Evolutionary conservation across 495 filamentous ascomycete genomes (phyloP).

Genomic region (Penicillium simplicissimum): DNA sequence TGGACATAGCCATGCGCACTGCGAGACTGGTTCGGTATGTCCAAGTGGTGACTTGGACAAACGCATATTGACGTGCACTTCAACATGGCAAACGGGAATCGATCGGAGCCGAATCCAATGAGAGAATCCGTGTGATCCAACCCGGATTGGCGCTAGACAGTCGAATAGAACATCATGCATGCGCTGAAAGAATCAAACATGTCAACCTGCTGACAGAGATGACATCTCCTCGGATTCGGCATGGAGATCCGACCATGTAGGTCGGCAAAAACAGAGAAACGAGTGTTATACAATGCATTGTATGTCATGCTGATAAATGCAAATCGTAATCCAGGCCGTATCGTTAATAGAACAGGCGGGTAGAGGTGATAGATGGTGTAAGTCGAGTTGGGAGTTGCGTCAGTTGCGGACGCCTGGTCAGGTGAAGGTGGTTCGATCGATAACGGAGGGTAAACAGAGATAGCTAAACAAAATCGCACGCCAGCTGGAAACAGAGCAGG

Average conservation of each 20-base stretch:
- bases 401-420: neutral
- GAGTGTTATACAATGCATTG: constrained; percentile 27
- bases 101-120: constrained; percentile 1
- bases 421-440: neutral
- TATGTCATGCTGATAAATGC: constrained; percentile 29
- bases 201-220: too few species aligned
- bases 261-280: constrained; percentile 16
- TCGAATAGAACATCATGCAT: constrained; percentile 28
- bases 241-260: constrained; percentile 1
- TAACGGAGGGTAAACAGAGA: neutral
- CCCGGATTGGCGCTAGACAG: constrained; percentile 29
- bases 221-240: too few species aligned
- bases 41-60: neutral
- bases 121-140: constrained; percentile 29
- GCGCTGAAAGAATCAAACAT: constrained; percentile 14
- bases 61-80: neutral
- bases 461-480: constrained; percentile 14
- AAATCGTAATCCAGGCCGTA: constrained; percentile 30
- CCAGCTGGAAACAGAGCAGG: neutral
- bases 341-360: constrained; percentile 22
- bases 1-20: neutral
- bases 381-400: neutral
- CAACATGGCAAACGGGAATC: neutral
- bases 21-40: neutral
- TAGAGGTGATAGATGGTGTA: neutral